These are phyloP conservation scores for Termitomyces sp. DNA, from an alignment of 768 basidiomycete genomes.

Conservation along the genomic window DNA sequence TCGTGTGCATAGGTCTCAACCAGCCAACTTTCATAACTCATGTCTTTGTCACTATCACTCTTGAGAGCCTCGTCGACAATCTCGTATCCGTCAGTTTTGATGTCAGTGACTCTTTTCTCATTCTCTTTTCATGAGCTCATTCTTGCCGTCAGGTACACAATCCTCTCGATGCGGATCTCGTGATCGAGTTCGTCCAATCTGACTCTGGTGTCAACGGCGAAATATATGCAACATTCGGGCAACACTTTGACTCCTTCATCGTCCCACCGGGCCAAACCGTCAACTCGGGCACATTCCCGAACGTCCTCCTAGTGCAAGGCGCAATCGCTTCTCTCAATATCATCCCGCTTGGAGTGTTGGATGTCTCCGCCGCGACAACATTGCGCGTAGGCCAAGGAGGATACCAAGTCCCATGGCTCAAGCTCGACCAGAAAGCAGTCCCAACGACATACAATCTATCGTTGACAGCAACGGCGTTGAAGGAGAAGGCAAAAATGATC, in stretches of 20 bases:
- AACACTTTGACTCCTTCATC: constrained; percentile 48
- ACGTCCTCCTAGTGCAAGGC: constrained; percentile 58
- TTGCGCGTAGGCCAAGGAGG: constrained; percentile 44
- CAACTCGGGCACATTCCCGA: constrained; percentile 52
- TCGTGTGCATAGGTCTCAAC: constrained; percentile 34
- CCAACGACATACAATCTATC: constrained; percentile 43
- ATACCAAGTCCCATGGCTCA: constrained; percentile 63
- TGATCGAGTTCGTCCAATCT: constrained; percentile 52
- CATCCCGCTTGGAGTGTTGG: constrained; percentile 48
- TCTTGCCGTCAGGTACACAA: constrained; percentile 37
- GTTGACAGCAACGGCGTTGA: constrained; percentile 15
- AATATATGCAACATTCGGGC: constrained; percentile 54
- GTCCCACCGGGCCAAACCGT: constrained; percentile 53
- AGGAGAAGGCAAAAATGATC: constrained; percentile 17
- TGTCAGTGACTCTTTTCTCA: constrained; percentile 26
- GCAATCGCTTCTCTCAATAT: constrained; percentile 51
- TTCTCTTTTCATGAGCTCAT: background rate
- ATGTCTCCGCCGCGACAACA: constrained; percentile 47
- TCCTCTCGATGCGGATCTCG: constrained; percentile 52
- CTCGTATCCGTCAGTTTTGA: constrained; percentile 53
- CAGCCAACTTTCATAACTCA: constrained; percentile 53
- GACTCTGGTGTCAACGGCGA: constrained; percentile 46
- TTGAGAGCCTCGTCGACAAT: constrained; percentile 43
- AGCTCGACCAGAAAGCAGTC: constrained; percentile 48
- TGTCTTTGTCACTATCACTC: constrained; percentile 47